A percentile compares a stretch with the other conserved stretches of the same genome.
Evolutionary conservation across 768 basidiomycete species (phyloP).

Genomic region (Hypholoma sublateritium): DNA sequence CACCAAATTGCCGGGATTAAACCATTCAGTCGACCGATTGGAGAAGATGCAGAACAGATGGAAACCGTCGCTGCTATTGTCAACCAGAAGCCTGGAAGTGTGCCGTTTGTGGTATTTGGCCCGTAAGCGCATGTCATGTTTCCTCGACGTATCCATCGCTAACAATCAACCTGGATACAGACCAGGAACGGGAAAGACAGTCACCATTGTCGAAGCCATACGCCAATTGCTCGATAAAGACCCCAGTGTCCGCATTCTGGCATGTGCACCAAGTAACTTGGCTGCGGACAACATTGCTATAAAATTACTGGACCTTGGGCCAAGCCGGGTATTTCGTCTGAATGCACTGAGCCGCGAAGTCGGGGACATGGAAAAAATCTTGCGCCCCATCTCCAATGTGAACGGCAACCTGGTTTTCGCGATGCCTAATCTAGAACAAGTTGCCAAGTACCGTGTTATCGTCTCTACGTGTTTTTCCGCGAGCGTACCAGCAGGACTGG

Average conservation of each 20-base stretch:
- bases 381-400: slow-evolving; percentile 37
- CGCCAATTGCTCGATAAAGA: slow-evolving; percentile 47
- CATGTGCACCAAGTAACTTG: slow-evolving; percentile 68
- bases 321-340: slow-evolving; percentile 47
- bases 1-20: slow-evolving; percentile 20
- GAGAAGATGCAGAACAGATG: slow-evolving; percentile 45
- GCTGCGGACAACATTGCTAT: slow-evolving; percentile 59
- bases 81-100: slow-evolving; percentile 41
- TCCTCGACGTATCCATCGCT: not conserved
- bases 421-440: slow-evolving; percentile 38
- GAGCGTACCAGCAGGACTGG: slow-evolving; percentile 45
- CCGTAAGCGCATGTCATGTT: slow-evolving; percentile 42
- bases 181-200: slow-evolving; percentile 68
- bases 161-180: slow-evolving; percentile 23
- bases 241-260: slow-evolving; percentile 48
- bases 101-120: slow-evolving; percentile 62
- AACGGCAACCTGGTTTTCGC: slow-evolving; percentile 44
- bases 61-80: slow-evolving; percentile 51
- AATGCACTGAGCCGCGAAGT: slow-evolving; percentile 47
- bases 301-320: slow-evolving; percentile 36
- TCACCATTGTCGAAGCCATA: slow-evolving; percentile 65
- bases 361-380: slow-evolving; percentile 32
- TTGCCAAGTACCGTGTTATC: slow-evolving; percentile 50
- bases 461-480: slow-evolving; percentile 60
- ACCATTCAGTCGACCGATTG: slow-evolving; percentile 33